Base-by-base conservation (phyloP, 2,329 filamentous ascomycete genomes). In the Fusarium sp. region DNA sequence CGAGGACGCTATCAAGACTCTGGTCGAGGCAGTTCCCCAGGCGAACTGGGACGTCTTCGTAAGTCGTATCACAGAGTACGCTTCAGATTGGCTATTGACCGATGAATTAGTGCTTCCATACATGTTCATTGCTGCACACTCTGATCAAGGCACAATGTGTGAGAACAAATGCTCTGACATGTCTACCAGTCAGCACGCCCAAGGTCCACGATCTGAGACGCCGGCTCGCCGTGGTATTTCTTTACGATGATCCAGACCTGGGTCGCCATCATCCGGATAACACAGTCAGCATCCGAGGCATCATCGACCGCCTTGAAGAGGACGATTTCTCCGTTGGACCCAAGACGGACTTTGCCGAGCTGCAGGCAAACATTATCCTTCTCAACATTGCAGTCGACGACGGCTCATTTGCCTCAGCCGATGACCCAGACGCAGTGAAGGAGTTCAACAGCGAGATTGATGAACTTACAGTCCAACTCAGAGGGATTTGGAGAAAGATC, bases 381-480 rank as follows among this genome's bases (percentile, higher is more conserved):
- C 87, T 98, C 6, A 92, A 96, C 78, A 88, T 94, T 42, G 92
- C 90, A 17, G 86, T 98, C 60, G 93, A 94, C 68, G 89, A 92
- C 66, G 93, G 83, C 49, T 79, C 78, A 16, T 80, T 76, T 66
- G 14, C 71, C 11, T 64, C 63, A 35, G 75, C 81, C 70, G 62
- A 80, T 73, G 64, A 79, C 67, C 49, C 67, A 5, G 78, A 81
- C 5, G 78, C 78, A 24, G 80, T 83, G 80, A 81, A 74, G 55
- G 69, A 83, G 4, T 97, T 96, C 84, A 94, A 98, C 78, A 81
- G 83, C 7, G 86, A 91, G 12, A 85, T 98, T 36, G 95, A 98
- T 80, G 84, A 83, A 24, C 85, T 98, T 6, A 86, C 90, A 1
- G 82, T 83, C 20, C 85, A 84, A 36, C 84, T 97, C 60, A 90